Percentiles rank a stretch among this genome's conserved stretches.
Evolutionary conservation across 2,329 filamentous ascomycete genomes (phyloP).

Genomic region (Bipolaris bicolor): DNA sequence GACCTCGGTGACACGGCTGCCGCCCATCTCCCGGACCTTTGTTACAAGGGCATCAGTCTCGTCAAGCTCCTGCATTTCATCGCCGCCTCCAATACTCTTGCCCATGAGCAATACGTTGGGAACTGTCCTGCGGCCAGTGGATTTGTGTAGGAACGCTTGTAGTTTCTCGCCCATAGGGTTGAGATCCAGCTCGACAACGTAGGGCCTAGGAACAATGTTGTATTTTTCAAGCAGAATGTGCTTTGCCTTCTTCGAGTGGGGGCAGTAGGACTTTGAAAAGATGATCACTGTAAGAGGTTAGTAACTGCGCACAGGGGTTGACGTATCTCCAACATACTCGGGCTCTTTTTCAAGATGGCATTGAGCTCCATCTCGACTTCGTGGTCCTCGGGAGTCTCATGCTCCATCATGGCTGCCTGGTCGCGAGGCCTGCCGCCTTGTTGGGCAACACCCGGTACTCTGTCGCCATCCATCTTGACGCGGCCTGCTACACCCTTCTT

Average conservation of each 20-base stretch:
- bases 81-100: constrained; percentile 86
- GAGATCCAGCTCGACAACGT: constrained; percentile 87
- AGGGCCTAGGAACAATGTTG: constrained; percentile 78
- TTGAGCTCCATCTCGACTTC: constrained; percentile 75
- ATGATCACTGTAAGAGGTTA: constrained; percentile 72
- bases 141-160: constrained; percentile 72
- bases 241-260: constrained; percentile 84
- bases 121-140: constrained; percentile 83
- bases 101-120: constrained; percentile 91
- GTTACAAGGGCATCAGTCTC: constrained; percentile 68
- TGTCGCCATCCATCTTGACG: constrained; percentile 56
- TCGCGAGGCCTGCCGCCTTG: constrained; percentile 52
- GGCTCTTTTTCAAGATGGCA: constrained; percentile 79
- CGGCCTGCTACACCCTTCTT: constrained; percentile 61
- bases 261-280: constrained; percentile 95
- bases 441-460: constrained; percentile 51
- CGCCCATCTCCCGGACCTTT: constrained; percentile 76
- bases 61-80: constrained; percentile 76
- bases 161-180: constrained; percentile 76
- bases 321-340: constrained; percentile 63
- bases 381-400: constrained; percentile 64
- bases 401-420: constrained; percentile 50
- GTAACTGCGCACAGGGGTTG: not conserved
- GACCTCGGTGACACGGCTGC: constrained; percentile 63
- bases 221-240: constrained; percentile 83